phyloP scores from a whole-genome alignment of 345 rosid genomes.

The Ceriops zippeliana region DNA sequence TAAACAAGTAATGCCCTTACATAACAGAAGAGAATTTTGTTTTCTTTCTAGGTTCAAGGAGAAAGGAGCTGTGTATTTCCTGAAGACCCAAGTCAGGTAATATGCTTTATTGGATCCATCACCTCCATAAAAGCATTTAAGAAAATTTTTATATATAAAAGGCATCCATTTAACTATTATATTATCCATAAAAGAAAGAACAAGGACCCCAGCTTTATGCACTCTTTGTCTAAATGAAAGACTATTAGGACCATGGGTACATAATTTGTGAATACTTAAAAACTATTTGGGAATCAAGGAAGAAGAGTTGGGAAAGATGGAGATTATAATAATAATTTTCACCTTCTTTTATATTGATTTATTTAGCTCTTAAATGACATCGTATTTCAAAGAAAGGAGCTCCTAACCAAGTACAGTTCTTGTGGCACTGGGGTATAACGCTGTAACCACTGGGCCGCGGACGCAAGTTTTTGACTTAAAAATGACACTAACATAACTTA shows the following conservation, averaged over 20 bases:
- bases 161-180: background rate
- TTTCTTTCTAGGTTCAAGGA: conserved; percentile 11
- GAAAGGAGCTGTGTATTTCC: conserved; percentile 23
- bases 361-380: conserved; percentile 32
- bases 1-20: background rate
- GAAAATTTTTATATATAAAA: background rate
- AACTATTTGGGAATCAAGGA: background rate
- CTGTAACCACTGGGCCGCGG: too few species aligned
- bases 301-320: conserved; percentile 7
- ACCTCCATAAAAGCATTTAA: background rate
- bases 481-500: too few species aligned
- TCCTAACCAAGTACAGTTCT: conserved; percentile 25
- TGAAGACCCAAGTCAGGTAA: conserved; percentile 25
- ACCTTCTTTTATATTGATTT: background rate
- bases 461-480: too few species aligned
- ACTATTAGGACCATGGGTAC: background rate
- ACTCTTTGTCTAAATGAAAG: conserved; percentile 2
- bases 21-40: background rate
- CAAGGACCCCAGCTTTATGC: conserved; percentile 24
- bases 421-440: too few species aligned
- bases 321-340: background rate
- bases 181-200: conserved; percentile 9
- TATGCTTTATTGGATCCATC: conserved; percentile 28
- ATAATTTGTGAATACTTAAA: conserved; percentile 9
- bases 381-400: conserved; percentile 38